Evolutionary conservation across 2,329 filamentous ascomycete genomes (phyloP).

Genomic region (Penicillium decumbens): DNA sequence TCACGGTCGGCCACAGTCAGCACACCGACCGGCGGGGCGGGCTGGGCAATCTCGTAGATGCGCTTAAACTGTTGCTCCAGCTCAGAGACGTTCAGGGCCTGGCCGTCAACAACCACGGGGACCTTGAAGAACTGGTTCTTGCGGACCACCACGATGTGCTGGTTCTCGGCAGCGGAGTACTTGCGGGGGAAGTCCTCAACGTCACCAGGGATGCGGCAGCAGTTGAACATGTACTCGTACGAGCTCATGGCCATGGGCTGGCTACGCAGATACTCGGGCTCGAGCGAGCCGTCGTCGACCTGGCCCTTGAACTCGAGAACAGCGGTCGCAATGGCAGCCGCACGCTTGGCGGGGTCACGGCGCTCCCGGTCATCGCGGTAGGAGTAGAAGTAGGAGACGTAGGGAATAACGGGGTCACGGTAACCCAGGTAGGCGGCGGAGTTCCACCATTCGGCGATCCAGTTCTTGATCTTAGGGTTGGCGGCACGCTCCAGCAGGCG

Average conservation of each 20-base stretch:
- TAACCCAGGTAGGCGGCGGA: constrained; percentile 86
- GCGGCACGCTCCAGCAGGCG: constrained; percentile 74
- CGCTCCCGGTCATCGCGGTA: constrained; percentile 88
- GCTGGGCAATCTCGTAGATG: constrained; percentile 72
- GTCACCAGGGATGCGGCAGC: constrained; percentile 74
- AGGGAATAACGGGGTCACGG: constrained; percentile 92
- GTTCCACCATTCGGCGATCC: constrained; percentile 99
- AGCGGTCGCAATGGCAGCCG: constrained; percentile 80
- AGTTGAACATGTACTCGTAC: constrained; percentile 99
- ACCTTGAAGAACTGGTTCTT: constrained; percentile 99
- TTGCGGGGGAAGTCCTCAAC: constrained; percentile 80
- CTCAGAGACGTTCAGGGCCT: constrained; percentile 82
- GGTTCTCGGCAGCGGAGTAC: constrained; percentile 67
- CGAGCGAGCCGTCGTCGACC: constrained; percentile 74
- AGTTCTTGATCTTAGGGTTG: constrained; percentile 80
- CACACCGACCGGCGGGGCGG: constrained; percentile 69
- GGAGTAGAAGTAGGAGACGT: constrained; percentile 99
- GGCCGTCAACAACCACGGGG: constrained; percentile 70
- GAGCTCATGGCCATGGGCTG: constrained; percentile 97
- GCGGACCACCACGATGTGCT: constrained; percentile 83
- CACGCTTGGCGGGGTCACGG: constrained; percentile 84
- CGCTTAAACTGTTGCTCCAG: constrained; percentile 83
- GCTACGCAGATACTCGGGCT: constrained; percentile 99
- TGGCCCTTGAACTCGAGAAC: constrained; percentile 90
- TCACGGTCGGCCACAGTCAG: constrained; percentile 92